phyloP scores from a whole-genome alignment of 2,329 filamentous ascomycete species.

The Trichoderma sp. region DNA sequence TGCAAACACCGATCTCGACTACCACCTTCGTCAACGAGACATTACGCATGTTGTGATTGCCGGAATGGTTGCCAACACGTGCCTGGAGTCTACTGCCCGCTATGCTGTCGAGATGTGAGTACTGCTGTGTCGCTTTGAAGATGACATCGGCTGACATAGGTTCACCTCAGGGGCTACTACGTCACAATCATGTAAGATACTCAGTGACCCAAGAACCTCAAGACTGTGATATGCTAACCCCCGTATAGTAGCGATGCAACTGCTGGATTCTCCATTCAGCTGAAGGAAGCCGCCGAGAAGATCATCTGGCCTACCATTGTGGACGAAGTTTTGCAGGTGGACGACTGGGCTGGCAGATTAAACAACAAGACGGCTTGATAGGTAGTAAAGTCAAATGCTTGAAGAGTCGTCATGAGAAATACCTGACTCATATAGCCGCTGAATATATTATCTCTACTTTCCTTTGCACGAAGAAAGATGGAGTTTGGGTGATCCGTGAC shows the following conservation, averaged over 20 bases:
- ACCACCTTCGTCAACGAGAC: conserved; percentile 23
- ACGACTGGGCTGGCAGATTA: conserved; percentile 6
- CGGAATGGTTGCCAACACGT: conserved; percentile 31
- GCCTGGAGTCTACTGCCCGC: conserved; percentile 31
- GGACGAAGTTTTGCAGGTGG: conserved; percentile 8
- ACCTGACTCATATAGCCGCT: background rate
- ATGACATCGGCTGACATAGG: background rate
- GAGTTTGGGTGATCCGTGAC: background rate
- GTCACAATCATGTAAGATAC: conserved; percentile 24
- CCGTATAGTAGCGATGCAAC: conserved; percentile 20
- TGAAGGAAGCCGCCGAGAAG: conserved; percentile 23
- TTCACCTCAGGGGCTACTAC: conserved; percentile 17
- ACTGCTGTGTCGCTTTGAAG: too few species aligned
- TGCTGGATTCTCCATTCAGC: conserved; percentile 20
- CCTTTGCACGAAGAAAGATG: too few species aligned
- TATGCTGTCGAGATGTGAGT: conserved; percentile 30
- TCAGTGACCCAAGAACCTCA: background rate
- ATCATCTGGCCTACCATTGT: conserved; percentile 28
- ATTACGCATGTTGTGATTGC: conserved; percentile 31
- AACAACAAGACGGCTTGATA: background rate
- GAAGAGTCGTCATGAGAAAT: background rate
- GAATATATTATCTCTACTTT: background rate
- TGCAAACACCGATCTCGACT: conserved; percentile 22
- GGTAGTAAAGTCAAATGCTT: background rate
- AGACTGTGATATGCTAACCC: background rate